phyloP scores from a whole-genome alignment of 768 basidiomycete genomes.

The Serendipita indica region DNA sequence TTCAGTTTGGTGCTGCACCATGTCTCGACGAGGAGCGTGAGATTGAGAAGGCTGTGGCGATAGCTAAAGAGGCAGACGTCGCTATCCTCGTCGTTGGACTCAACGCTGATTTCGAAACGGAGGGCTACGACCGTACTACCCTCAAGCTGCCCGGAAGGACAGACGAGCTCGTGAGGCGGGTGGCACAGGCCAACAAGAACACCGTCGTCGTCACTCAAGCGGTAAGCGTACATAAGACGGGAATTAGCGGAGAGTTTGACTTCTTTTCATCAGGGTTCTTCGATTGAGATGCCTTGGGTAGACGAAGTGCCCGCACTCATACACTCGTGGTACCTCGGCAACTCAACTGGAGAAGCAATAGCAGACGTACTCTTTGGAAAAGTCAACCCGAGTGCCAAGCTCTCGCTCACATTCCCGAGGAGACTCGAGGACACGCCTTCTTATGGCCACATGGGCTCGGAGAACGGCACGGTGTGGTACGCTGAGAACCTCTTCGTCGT shows the following conservation, averaged over 20 bases:
- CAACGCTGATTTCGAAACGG: constrained; percentile 35
- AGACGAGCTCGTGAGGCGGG: constrained; percentile 35
- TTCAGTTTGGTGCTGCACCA: constrained; percentile 29
- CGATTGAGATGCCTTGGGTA: constrained; percentile 44
- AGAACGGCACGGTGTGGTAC: constrained; percentile 50
- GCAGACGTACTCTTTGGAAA: constrained; percentile 48
- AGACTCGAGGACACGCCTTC: constrained; percentile 55
- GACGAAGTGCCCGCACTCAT: constrained; percentile 21
- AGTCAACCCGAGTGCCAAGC: constrained; percentile 43
- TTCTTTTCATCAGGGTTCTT: constrained; percentile 20
- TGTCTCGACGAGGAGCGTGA: constrained; percentile 26
- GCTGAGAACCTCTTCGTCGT: constrained; percentile 58
- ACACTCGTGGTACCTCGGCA: constrained; percentile 23
- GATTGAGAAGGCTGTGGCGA: constrained; percentile 26
- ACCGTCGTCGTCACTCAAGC: constrained; percentile 45
- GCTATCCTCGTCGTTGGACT: constrained; percentile 38
- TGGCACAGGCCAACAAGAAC: constrained; percentile 37
- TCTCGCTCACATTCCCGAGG: constrained; percentile 44
- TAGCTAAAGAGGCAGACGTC: constrained; percentile 23
- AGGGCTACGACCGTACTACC: constrained; percentile 8
- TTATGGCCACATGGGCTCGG: constrained; percentile 52
- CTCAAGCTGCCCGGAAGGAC: constrained; percentile 35
- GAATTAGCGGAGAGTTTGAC: background rate
- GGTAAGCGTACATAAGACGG: constrained; percentile 19
- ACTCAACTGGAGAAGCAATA: constrained; percentile 41